A percentile compares a stretch with the other conserved stretches of the same genome.
Evolutionary conservation across 306 rosid genomes (phyloP).

Genomic region (Dryas drummondii): DNA sequence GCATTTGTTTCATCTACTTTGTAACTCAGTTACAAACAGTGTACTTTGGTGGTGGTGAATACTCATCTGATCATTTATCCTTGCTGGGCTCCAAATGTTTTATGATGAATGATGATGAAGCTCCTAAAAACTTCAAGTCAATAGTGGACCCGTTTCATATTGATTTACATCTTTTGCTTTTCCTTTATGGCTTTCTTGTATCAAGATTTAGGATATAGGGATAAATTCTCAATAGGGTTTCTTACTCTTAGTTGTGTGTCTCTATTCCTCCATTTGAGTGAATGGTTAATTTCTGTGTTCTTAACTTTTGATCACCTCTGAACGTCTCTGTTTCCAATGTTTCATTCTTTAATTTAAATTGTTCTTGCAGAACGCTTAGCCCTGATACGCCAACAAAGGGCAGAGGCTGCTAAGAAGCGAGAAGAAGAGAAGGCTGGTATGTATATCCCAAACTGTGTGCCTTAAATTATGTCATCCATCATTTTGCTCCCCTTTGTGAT

Average conservation of each 20-base stretch:
- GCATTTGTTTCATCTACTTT: not conserved
- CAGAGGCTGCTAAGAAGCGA: constrained; percentile 88
- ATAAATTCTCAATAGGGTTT: not conserved
- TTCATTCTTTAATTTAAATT: not conserved
- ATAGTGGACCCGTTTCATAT: not conserved
- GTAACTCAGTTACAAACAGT: not conserved
- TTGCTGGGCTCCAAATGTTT: not conserved
- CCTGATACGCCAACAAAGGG: constrained; percentile 84
- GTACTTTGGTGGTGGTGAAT: not conserved
- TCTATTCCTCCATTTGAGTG: not conserved
- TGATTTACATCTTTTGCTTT: not conserved
- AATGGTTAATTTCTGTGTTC: not conserved
- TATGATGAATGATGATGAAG: not conserved
- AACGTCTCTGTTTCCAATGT: not conserved
- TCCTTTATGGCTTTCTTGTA: not conserved
- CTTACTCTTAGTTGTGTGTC: not conserved
- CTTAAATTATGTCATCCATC: not conserved
- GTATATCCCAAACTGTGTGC: not conserved
- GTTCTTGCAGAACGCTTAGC: constrained; percentile 74
- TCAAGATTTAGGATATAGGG: not conserved
- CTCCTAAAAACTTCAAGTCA: not conserved
- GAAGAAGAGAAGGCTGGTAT: constrained; percentile 95
- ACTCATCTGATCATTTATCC: not conserved
- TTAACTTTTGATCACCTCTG: not conserved
- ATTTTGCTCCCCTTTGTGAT: not conserved